phyloP scores from a whole-genome alignment of 495 filamentous ascomycete genomes.

The Neurospora sp. region DNA sequence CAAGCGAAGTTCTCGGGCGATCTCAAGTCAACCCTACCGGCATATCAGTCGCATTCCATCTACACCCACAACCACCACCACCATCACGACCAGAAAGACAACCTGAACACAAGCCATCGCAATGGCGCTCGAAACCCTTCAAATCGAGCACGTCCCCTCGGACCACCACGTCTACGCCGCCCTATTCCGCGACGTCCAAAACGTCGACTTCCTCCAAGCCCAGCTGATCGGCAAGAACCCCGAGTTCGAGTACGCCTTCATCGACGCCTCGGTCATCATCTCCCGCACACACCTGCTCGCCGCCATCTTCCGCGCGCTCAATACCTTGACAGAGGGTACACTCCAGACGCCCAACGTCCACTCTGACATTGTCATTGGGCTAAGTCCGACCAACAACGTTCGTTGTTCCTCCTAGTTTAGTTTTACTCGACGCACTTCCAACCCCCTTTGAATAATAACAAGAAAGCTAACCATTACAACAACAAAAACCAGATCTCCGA shows the following conservation, averaged over 20 bases:
- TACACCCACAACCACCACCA: background rate
- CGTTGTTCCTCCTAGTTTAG: constrained; percentile 4
- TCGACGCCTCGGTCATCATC: constrained; percentile 65
- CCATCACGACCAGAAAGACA: background rate
- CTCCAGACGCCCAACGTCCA: constrained; percentile 81
- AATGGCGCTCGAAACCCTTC: constrained; percentile 40
- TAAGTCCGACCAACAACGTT: constrained; percentile 83
- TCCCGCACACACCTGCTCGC: constrained; percentile 64
- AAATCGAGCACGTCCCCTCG: constrained; percentile 59
- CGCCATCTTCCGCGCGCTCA: constrained; percentile 69
- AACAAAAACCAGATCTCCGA: constrained; percentile 62
- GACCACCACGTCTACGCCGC: constrained; percentile 57
- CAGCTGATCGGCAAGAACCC: constrained; percentile 73
- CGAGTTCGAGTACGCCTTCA: constrained; percentile 85
- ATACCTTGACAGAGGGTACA: constrained; percentile 45
- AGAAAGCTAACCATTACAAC: constrained; percentile 3
- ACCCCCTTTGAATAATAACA: too few species aligned
- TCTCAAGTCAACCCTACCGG: background rate
- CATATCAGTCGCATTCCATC: background rate
- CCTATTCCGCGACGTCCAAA: constrained; percentile 65
- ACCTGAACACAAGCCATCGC: background rate
- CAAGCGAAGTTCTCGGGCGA: background rate
- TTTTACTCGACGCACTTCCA: background rate
- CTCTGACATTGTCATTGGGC: constrained; percentile 78
- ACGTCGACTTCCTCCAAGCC: constrained; percentile 62